Percentiles rank a stretch among this genome's conserved stretches.
These are phyloP conservation scores for Rhinocladiella similis DNA, from an alignment of 2,329 filamentous ascomycete genomes.

Conservation along the genomic window DNA sequence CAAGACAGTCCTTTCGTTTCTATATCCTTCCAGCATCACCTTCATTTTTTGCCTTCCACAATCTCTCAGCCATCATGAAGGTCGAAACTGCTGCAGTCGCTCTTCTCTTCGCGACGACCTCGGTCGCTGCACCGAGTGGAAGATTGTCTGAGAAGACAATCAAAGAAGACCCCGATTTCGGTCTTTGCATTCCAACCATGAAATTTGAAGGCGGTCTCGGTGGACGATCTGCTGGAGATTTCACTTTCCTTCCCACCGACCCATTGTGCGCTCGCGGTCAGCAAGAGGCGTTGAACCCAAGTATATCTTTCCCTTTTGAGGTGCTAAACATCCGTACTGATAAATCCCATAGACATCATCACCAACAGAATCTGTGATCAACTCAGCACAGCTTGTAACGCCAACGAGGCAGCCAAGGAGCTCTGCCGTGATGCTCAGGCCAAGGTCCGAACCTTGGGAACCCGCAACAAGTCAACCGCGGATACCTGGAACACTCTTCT, in stretches of 20 bases:
- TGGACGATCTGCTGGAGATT: slow-evolving; percentile 56
- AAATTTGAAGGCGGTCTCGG: slow-evolving; percentile 58
- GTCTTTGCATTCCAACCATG: slow-evolving; percentile 49
- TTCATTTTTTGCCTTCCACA: neutral
- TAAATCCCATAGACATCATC: slow-evolving; percentile 55
- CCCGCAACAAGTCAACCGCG: slow-evolving; percentile 41
- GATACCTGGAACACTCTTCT: slow-evolving; percentile 43
- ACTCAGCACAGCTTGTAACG: slow-evolving; percentile 65
- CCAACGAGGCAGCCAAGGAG: slow-evolving; percentile 59
- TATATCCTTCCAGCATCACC: slow-evolving; percentile 1
- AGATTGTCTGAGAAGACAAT: slow-evolving; percentile 26
- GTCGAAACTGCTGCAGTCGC: slow-evolving; percentile 19
- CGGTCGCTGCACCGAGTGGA: slow-evolving; percentile 17
- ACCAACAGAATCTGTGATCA: slow-evolving; percentile 71
- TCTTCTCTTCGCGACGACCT: slow-evolving; percentile 18
- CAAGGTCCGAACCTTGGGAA: slow-evolving; percentile 48
- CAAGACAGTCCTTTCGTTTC: slow-evolving; percentile 16
- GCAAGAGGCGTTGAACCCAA: slow-evolving; percentile 66
- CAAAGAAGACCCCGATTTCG: slow-evolving; percentile 43
- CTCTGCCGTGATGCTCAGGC: slow-evolving; percentile 56
- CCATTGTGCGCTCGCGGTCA: slow-evolving; percentile 61
- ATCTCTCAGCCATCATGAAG: slow-evolving; percentile 19
- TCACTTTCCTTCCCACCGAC: slow-evolving; percentile 69
- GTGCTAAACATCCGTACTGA: neutral
- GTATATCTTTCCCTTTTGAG: slow-evolving; percentile 2